Evolutionary conservation across 208 protist species (phyloP), one percentile per base, ranked within the genome.

Genomic region (Wallacemonas sp.): DNA sequence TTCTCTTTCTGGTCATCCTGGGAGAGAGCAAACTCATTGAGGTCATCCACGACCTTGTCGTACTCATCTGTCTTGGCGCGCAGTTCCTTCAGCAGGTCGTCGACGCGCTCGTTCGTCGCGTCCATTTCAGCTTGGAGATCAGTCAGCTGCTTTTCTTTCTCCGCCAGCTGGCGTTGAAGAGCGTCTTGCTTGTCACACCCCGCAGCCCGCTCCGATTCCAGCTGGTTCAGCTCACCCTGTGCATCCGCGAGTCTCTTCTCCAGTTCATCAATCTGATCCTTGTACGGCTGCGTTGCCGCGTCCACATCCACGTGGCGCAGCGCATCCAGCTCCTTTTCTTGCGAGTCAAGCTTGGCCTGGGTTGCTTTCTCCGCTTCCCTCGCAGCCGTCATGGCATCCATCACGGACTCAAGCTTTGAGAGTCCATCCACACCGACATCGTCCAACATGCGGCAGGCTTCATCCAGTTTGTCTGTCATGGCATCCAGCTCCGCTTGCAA

Each of bases 1-100:
- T 71, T 66, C 28, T 77, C 70, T 4, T 45, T 53, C 31, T 64
- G 60, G 19, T 55, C 22, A 14, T 77, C 65, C 4, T 68, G 62
- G 30, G 49, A 68, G 1, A 30, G 38, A n/a, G 58, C 54, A 60
- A 77, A 70, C 17, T 71, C 70, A 28, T 77, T 62, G 17, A 77
- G 46, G 28, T 77, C 58, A 2, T 54, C 54, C 53, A 77, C 62
- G 11, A 71, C 58, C 22, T 67, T 34, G 33, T 41, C 39, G 38
- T 67, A 34, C 51, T 70, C 55, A 14, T 61, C 49, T 22, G 53
- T 24, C 33, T 71, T 70, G 1, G 4, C 33, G 33, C 36, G n/a
- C 1, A 77, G 64, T 26, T 77, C 70, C 11, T 46, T 39, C 19
- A 77, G 31, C 11, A 77, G 45, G 24, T 55, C 56, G 31, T 66